Base-by-base conservation (phyloP, 129 eudicot species). In the Apium graveolens region DNA sequence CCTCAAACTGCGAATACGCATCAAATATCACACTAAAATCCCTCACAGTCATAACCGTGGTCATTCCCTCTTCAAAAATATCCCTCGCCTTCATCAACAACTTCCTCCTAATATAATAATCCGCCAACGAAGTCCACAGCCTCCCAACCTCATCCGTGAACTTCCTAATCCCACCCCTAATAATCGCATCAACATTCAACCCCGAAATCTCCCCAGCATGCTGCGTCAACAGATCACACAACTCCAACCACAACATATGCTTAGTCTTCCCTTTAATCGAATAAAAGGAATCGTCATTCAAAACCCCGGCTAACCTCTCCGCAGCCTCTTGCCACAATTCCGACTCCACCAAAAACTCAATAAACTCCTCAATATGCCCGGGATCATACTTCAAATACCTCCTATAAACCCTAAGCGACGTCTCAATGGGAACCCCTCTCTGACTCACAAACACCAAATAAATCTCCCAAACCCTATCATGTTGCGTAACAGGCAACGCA, bases 351-450 rank as follows among this genome's bases (percentile, higher is more conserved):
- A 95, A 87, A 63, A 95, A 95, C 84, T 91, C 97, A 65, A 90
- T 90, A 75, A 95, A 89, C 55, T 91, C 94, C 88, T 91, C 98
- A 44, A 95, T 85, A 55, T 90, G 98, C 0, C 84, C 62, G 0
- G 97, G 97, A 35, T 95, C 98, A 74, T 90, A 95, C 84, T 91
- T 94, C 87, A 94, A 76, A 70, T 91, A 94, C 90, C 98, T 82
- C 71, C 93, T 87, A 73, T 93, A 88, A 85, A 94, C 97, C 87
- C 98, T 90, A 83, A 91, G 84, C 13, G 96, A 88, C 0, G 96
- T 95, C 88, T 95, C 98, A 37, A 95, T 91, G 0, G 98, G 90
- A n/a, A n/a, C n/a, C n/a, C n/a, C n/a, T n/a, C n/a, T n/a, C n/a
- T n/a, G n/a, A n/a, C n/a, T n/a, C n/a, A n/a, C n/a, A n/a, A n/a